Percentiles rank a stretch among this genome's conserved stretches.
phyloP scores from a whole-genome alignment of 1,139 yeast species.

The Magnusiomyces suaveolens region DNA sequence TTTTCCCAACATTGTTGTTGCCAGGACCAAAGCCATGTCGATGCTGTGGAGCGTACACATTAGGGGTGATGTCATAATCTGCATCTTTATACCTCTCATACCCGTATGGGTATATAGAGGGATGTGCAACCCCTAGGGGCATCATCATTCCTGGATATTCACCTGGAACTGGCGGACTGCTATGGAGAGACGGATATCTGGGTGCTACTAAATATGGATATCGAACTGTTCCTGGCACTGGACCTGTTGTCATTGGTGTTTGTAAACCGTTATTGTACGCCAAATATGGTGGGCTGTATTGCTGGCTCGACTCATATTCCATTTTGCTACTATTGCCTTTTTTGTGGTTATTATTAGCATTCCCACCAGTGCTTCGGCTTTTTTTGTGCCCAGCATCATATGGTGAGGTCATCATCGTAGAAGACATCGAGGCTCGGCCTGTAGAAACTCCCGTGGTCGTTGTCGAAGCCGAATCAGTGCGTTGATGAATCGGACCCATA shows the following conservation, averaged over 20 bases:
- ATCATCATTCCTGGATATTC: neutral
- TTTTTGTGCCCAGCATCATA: neutral
- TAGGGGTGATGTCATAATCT: neutral
- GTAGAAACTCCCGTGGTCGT: neutral
- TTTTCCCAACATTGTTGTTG: too few species aligned
- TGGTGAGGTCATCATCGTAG: neutral
- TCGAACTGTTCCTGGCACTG: neutral
- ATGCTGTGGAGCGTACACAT: neutral
- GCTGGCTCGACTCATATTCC: neutral
- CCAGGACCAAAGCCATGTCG: neutral
- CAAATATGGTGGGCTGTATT: neutral
- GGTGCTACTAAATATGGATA: neutral
- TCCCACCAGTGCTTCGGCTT: neutral
- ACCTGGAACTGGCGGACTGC: neutral
- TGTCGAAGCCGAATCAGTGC: neutral
- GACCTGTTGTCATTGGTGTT: neutral
- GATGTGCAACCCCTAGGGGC: neutral
- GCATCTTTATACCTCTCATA: neutral
- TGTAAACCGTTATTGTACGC: neutral
- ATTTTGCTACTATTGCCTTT: neutral
- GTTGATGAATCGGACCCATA: neutral
- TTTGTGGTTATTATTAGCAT: neutral
- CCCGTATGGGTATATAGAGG: neutral
- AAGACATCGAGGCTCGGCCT: neutral
- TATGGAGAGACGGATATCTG: neutral